phyloP scores from a whole-genome alignment of 2,329 filamentous ascomycete species.

The Eurotiales sp. region DNA sequence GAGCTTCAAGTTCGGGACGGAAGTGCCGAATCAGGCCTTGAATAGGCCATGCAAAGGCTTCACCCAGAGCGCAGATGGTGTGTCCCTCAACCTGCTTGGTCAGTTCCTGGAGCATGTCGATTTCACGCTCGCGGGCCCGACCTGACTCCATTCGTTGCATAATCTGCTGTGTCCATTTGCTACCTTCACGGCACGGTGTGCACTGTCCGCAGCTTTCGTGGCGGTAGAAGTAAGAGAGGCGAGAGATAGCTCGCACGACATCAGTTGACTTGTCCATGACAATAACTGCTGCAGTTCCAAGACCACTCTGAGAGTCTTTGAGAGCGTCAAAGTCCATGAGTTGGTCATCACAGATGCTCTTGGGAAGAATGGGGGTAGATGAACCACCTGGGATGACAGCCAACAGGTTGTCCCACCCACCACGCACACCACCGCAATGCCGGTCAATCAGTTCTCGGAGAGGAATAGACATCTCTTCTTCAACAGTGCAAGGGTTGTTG shows the following conservation, averaged over 20 bases:
- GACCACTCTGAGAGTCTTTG: slow-evolving; percentile 95
- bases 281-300: slow-evolving; percentile 95
- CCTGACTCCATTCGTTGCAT: slow-evolving; percentile 96
- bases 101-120: slow-evolving; percentile 98
- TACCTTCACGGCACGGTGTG: slow-evolving; percentile 98
- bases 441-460: slow-evolving; percentile 94
- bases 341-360: slow-evolving; percentile 85
- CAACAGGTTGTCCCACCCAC: slow-evolving; percentile 96
- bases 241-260: slow-evolving; percentile 87
- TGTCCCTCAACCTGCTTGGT: slow-evolving; percentile 99
- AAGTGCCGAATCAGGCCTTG: slow-evolving; percentile 98
- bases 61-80: slow-evolving; percentile 95
- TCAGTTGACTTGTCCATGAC: slow-evolving; percentile 99
- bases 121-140: slow-evolving; percentile 82
- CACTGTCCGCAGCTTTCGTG: slow-evolving; percentile 98
- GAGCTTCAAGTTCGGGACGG: slow-evolving; percentile 87
- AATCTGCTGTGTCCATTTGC: slow-evolving; percentile 99
- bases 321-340: slow-evolving; percentile 98
- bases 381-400: slow-evolving; percentile 95
- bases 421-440: slow-evolving; percentile 94
- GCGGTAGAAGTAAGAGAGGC: slow-evolving; percentile 94
- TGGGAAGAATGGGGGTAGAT: slow-evolving; percentile 92
- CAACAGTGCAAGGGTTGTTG: slow-evolving; percentile 96
- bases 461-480: slow-evolving; percentile 99
- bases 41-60: slow-evolving; percentile 97